Evolutionary conservation across 2,329 filamentous ascomycete genomes (phyloP).

Genomic region (Neofusicoccum sp.): DNA sequence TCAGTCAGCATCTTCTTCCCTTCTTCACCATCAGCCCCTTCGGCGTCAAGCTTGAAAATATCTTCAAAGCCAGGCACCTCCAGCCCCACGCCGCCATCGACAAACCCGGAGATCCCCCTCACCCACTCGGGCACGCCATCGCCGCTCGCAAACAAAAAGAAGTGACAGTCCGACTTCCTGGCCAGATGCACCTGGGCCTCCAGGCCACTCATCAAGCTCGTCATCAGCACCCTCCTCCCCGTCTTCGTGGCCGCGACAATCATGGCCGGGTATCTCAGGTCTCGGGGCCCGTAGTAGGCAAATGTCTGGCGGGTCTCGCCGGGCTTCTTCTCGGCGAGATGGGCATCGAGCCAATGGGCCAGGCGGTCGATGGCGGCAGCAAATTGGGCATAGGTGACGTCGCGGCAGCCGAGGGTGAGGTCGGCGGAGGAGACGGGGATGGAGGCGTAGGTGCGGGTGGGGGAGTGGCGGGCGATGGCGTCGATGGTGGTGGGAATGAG

Average conservation of each 20-base stretch:
- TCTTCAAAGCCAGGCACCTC: not conserved
- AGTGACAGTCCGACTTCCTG: slow-evolving; percentile 7
- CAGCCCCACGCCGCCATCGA: not conserved
- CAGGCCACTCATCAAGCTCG: not conserved
- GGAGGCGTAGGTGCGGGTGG: slow-evolving; percentile 1
- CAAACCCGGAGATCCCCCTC: not conserved
- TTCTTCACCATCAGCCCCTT: slow-evolving; percentile 15
- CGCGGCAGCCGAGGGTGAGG: not conserved
- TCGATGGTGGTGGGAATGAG: not conserved
- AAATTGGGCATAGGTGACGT: not conserved
- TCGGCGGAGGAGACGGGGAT: not conserved
- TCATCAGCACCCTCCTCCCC: slow-evolving; percentile 17
- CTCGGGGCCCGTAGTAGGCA: slow-evolving; percentile 19
- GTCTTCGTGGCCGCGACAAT: slow-evolving; percentile 20
- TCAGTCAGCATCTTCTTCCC: not conserved
- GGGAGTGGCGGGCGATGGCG: not conserved
- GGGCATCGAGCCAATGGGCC: slow-evolving; percentile 2
- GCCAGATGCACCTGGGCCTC: slow-evolving; percentile 17
- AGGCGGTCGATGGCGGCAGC: not conserved
- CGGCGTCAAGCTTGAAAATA: not conserved
- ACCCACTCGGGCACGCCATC: slow-evolving; percentile 18
- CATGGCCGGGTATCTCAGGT: slow-evolving; percentile 22
- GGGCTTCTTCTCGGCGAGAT: not conserved
- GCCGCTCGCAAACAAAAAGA: slow-evolving; percentile 17
- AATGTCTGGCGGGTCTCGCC: not conserved